Base-by-base conservation (phyloP, 192 early-diverging fungal species). In the Coemansia sp. region DNA sequence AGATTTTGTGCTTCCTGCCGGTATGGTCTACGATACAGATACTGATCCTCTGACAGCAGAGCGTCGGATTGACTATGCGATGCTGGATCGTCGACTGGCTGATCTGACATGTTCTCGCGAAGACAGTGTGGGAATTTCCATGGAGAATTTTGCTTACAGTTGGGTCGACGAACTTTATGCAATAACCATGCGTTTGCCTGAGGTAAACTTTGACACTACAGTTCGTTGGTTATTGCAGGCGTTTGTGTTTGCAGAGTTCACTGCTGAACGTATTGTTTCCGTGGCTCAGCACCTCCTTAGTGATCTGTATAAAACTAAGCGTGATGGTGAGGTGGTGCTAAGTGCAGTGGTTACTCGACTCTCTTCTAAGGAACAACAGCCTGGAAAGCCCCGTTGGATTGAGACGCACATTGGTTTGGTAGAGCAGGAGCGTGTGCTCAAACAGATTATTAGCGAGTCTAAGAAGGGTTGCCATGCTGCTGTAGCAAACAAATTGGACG, bases 251-350 rank as follows among this genome's bases (percentile, higher is more conserved):
- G 76, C 88, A 3, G 67, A 80, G 20, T 93, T 92, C 61, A 85
- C 87, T 20, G 71, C 79, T 20, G 92, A 92, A 59, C 84, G 93
- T 0, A 79, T 94, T 55, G 20, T 87, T n/a, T 85, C 88, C 0
- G 72, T 83, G 3, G 85, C 87, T 17, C 90, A 92, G 76, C 92
- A 92, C 66, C 63, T 92, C 57, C 69, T 87, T 24, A 84, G 82
- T 19, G 84, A 88, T n/a, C 83, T 92, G 30, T 60, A 66, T 51
- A 88, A 90, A 46, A 57, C 82, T 22, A 92, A 92, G 71, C 86
- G 90, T 10, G 87, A 90, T 65, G 91, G 88, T 20, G 65, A 66
- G 5, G 58, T 70, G 7, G 77, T 92, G 74, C 57, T 88, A 46
- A 54, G 54, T 3, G 83, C 88, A 20, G 69, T 87, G 4, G 59